Evolutionary conservation across 148 eudicot genomes (phyloP).

Genomic region (Fagopyrum homotropicum): DNA sequence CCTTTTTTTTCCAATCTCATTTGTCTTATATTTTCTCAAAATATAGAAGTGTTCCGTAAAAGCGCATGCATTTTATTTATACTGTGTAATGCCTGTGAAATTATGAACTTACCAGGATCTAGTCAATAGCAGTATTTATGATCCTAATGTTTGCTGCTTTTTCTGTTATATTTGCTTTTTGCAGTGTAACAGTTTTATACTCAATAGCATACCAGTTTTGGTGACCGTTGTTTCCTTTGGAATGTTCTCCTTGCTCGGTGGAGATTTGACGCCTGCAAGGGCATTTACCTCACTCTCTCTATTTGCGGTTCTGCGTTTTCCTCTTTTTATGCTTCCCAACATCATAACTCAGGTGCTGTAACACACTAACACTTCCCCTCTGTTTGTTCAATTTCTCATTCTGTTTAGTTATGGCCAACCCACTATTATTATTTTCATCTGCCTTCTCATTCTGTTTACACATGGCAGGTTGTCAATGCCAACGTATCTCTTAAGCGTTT

Average conservation of each 20-base stretch:
- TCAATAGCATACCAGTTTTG: constrained; percentile 83
- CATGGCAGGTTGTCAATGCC: constrained; percentile 75
- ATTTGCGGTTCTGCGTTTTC: constrained; percentile 83
- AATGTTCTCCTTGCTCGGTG: constrained; percentile 83
- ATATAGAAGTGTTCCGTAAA: not conserved
- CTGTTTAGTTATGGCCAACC: not conserved
- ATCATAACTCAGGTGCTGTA: constrained; percentile 73
- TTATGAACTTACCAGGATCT: no score
- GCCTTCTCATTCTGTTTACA: constrained; percentile 3
- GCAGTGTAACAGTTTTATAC: constrained; percentile 82
- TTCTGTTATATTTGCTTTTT: constrained; percentile 22
- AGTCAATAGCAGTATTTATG: not conserved
- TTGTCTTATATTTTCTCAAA: not conserved
- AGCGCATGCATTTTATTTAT: not conserved
- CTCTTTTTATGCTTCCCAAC: constrained; percentile 93
- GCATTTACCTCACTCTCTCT: constrained; percentile 94
- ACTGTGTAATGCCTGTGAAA: no score
- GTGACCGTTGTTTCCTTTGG: constrained; percentile 94
- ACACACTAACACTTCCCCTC: constrained; percentile 8
- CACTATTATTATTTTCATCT: not conserved
- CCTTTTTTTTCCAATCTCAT: not conserved
- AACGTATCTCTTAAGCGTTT: constrained; percentile 88
- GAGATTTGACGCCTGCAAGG: constrained; percentile 91
- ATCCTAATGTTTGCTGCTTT: constrained; percentile 8
- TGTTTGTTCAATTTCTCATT: not conserved